A percentile compares a stretch with the other conserved stretches of the same genome.
Conservation (phyloP, 2,329 filamentous ascomycete genomes). For the Cercospora nicotianae region DNA sequence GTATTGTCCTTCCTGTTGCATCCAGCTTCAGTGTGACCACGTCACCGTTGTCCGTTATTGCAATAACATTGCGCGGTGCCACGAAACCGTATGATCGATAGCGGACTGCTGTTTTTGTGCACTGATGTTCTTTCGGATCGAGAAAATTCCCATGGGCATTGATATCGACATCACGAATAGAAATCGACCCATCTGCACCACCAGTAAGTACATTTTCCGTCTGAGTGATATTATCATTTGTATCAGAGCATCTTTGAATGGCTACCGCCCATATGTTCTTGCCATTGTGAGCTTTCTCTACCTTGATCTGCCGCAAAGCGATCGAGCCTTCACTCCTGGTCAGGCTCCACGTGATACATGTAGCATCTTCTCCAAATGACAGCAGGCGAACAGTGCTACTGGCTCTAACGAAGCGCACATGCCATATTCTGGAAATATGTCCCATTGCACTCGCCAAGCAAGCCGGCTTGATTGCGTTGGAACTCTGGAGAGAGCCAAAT, state of each 20-base stretch:
- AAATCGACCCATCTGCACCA: conserved; percentile 74
- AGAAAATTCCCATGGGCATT: neutral
- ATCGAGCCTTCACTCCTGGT: conserved; percentile 8
- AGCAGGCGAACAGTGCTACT: conserved; percentile 54
- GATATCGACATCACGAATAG: conserved; percentile 14
- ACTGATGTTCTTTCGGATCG: neutral
- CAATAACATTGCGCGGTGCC: conserved; percentile 3
- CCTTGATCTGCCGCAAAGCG: conserved; percentile 55
- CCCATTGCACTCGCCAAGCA: conserved; percentile 73
- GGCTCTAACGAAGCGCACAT: conserved; percentile 52
- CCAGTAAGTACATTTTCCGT: conserved; percentile 60
- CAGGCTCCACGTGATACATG: conserved; percentile 64
- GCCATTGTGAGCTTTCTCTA: conserved; percentile 68
- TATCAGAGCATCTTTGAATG: neutral
- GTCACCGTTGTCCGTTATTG: conserved; percentile 9
- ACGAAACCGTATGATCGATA: conserved; percentile 14
- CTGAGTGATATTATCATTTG: neutral
- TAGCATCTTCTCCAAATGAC: conserved; percentile 84
- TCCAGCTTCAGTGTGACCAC: conserved; percentile 4
- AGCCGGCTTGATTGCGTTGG: conserved; percentile 44
- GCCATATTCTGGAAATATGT: conserved; percentile 88
- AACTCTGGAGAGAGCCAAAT: conserved; percentile 40
- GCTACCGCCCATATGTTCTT: conserved; percentile 88
- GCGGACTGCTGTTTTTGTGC: neutral
- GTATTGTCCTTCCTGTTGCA: neutral